Conservation (phyloP, 495 filamentous ascomycete species). For the Evernia prunastri region DNA sequence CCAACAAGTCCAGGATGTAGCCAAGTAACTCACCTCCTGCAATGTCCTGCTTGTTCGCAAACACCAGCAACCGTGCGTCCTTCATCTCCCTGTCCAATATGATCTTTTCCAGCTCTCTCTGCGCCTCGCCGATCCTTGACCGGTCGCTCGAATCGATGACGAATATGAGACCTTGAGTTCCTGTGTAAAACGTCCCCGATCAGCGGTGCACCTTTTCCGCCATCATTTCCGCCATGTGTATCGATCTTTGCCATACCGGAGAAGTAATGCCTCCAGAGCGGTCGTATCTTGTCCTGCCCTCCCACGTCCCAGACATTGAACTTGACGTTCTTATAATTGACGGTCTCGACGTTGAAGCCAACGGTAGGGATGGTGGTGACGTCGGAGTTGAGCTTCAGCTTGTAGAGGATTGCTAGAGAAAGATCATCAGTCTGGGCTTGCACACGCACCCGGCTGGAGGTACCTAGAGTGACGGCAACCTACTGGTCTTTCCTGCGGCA, state of each 20-base stretch:
- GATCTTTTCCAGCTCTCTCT: slow-evolving; percentile 84
- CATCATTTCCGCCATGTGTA: slow-evolving; percentile 10
- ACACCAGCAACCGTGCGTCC: slow-evolving; percentile 86
- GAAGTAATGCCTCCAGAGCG: slow-evolving; percentile 99
- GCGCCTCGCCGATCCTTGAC: slow-evolving; percentile 80
- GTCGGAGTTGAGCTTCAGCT: slow-evolving; percentile 97
- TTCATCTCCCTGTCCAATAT: slow-evolving; percentile 98
- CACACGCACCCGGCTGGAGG: neutral
- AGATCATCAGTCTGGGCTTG: neutral
- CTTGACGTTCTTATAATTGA: slow-evolving; percentile 99
- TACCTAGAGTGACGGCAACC: neutral
- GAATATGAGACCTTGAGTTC: slow-evolving; percentile 95
- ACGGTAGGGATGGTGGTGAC: slow-evolving; percentile 99
- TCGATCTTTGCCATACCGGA: slow-evolving; percentile 43
- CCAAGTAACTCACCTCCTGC: slow-evolving; percentile 59
- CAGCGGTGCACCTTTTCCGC: neutral
- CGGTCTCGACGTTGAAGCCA: slow-evolving; percentile 99
- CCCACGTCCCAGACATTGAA: slow-evolving; percentile 99
- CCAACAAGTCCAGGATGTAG: neutral
- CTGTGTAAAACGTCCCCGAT: slow-evolving; percentile 34
- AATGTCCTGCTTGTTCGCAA: slow-evolving; percentile 98
- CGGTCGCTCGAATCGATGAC: slow-evolving; percentile 91
- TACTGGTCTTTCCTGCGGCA: slow-evolving; percentile 94
- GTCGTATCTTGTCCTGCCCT: slow-evolving; percentile 99
- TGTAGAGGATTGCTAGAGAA: slow-evolving; percentile 78